Percentiles rank a stretch among this genome's conserved stretches.
phyloP scores from a whole-genome alignment of 2,329 filamentous ascomycete species.

The Stagonosporopsis chrysanthemi region DNA sequence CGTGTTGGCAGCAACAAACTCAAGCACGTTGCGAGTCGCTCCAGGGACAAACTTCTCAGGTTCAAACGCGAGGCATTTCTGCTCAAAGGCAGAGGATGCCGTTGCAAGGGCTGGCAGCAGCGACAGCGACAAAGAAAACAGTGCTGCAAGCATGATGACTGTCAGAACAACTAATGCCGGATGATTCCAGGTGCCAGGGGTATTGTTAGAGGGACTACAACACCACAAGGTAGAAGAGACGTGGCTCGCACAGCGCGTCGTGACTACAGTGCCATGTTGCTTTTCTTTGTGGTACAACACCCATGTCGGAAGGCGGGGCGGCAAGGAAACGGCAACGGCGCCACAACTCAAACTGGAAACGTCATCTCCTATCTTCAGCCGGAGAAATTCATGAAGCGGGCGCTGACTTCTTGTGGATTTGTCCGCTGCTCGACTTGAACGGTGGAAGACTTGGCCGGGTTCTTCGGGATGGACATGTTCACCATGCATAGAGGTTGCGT shows the following conservation, averaged over 20 bases:
- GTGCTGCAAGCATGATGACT: conserved; percentile 9
- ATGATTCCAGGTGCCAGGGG: background rate
- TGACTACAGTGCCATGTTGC: conserved; percentile 1
- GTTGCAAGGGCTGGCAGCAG: conserved; percentile 2
- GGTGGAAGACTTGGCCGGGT: background rate
- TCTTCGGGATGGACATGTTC: conserved; percentile 1
- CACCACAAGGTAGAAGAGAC: background rate
- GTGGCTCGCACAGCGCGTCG: conserved; percentile 3
- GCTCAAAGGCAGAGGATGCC: conserved; percentile 17
- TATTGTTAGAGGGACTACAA: background rate
- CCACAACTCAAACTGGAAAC: background rate
- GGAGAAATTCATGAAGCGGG: background rate
- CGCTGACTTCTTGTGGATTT: background rate
- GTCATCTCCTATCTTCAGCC: background rate
- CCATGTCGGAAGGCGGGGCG: conserved; percentile 13
- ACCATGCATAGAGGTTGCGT: background rate
- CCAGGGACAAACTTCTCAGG: conserved; percentile 24
- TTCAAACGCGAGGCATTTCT: conserved; percentile 30
- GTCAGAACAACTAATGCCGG: background rate
- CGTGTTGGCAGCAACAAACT: conserved; percentile 48
- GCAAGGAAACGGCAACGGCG: background rate
- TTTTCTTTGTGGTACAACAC: conserved; percentile 1
- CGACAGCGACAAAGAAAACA: conserved; percentile 11
- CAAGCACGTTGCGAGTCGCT: conserved; percentile 32
- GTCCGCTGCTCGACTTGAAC: background rate